phyloP scores from a whole-genome alignment of 2,329 filamentous ascomycete species.

The Exophiala sp. region DNA sequence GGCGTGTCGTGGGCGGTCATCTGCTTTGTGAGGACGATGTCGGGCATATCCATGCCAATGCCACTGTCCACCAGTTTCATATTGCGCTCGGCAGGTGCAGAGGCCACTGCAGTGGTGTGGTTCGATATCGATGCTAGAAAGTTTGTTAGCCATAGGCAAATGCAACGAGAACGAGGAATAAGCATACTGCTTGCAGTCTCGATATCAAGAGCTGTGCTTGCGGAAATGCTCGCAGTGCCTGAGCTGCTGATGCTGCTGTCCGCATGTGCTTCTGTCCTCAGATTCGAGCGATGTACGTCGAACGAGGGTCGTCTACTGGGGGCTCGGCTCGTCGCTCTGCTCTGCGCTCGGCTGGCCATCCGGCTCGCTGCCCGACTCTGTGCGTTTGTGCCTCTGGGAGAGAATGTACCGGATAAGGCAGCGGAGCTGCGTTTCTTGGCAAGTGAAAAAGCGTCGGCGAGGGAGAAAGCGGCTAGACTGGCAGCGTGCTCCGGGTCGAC shows the following conservation, averaged over 20 bases:
- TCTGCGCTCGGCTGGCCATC: not conserved
- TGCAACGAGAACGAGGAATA: not conserved
- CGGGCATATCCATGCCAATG: conserved; percentile 3
- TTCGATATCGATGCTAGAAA: conserved; percentile 18
- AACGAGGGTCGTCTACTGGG: conserved; percentile 12
- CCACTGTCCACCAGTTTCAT: conserved; percentile 18
- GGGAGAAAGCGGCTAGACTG: conserved; percentile 43
- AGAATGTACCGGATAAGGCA: conserved; percentile 26
- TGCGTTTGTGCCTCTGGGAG: conserved; percentile 28
- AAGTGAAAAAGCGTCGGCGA: conserved; percentile 32
- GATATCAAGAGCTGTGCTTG: conserved; percentile 12
- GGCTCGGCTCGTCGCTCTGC: conserved; percentile 18
- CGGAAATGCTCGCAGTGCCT: conserved; percentile 12
- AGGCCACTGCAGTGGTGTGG: conserved; percentile 14
- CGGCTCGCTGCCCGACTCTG: conserved; percentile 23
- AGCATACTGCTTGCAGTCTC: conserved; percentile 23
- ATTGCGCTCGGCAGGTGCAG: conserved; percentile 13
- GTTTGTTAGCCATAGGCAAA: not conserved
- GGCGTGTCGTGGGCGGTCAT: conserved; percentile 21
- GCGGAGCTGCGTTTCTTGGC: conserved; percentile 19
- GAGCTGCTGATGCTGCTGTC: conserved; percentile 9
- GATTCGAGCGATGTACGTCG: conserved; percentile 4
- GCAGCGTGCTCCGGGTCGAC: conserved; percentile 46
- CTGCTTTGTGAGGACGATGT: conserved; percentile 15
- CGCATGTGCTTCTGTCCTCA: conserved; percentile 9